Conservation (phyloP, 164 flowering plant genomes). For the Vitis riparia region DNA sequence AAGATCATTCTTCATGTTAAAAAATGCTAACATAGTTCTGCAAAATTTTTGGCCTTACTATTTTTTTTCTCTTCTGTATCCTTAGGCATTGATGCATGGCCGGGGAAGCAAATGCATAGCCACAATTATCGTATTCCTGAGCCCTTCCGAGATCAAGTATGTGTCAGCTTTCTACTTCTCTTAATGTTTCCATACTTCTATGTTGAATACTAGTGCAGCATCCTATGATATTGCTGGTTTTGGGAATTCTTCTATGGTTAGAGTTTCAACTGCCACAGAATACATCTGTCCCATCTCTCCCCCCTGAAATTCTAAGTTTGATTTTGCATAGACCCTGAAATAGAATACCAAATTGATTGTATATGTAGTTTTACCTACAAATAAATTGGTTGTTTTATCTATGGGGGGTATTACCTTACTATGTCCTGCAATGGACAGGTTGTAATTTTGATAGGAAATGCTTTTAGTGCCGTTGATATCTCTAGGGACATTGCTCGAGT, state of each 20-base stretch:
- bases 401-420: background rate
- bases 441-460: conserved; percentile 72
- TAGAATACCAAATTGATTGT: no score
- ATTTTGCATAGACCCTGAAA: no score
- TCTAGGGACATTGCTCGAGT: conserved; percentile 65
- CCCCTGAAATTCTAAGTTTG: no score
- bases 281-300: no score
- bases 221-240: background rate
- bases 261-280: no score
- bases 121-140: conserved; percentile 88
- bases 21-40: no score
- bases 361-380: no score
- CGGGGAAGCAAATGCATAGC: conserved; percentile 88
- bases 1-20: no score
- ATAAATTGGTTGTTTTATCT: no score
- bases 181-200: background rate
- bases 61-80: background rate
- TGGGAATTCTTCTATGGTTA: no score
- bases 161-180: conserved; percentile 11
- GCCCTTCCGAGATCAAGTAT: conserved; percentile 67
- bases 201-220: background rate
- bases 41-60: no score
- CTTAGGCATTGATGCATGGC: conserved; percentile 72
- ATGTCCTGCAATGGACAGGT: conserved; percentile 40
- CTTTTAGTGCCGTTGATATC: conserved; percentile 81